Percentiles rank a stretch among this genome's conserved stretches.
Conservation (phyloP, 306 rosid species). For the Albizia julibrissin region DNA sequence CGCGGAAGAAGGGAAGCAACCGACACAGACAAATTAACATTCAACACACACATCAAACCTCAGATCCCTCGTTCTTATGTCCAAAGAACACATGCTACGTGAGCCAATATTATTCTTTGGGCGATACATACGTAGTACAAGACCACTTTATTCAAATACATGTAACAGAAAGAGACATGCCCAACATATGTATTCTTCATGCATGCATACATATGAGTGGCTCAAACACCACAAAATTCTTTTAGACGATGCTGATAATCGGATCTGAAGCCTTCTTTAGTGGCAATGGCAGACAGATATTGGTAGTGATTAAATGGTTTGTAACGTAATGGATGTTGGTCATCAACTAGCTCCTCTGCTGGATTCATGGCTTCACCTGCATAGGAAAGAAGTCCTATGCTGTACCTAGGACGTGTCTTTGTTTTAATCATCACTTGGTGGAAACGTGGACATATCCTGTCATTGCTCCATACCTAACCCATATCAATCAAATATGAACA, state of each 20-base stretch:
- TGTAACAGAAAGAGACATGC: not conserved
- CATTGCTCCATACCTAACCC: constrained; percentile 33
- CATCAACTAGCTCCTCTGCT: constrained; percentile 30
- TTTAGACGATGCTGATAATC: not conserved
- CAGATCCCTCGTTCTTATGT: not conserved
- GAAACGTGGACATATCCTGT: constrained; percentile 23
- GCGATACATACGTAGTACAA: not conserved
- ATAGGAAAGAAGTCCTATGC: constrained; percentile 28
- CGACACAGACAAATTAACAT: not conserved
- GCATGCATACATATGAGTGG: not conserved
- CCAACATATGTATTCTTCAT: not conserved
- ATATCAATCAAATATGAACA: not conserved
- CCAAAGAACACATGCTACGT: not conserved
- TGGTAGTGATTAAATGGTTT: constrained; percentile 23
- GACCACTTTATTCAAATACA: not conserved
- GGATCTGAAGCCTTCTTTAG: not conserved
- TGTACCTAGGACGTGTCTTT: constrained; percentile 16
- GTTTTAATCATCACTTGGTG: constrained; percentile 27
- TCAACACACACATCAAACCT: not conserved
- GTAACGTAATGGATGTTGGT: constrained; percentile 13
- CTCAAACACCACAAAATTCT: constrained; percentile 29
- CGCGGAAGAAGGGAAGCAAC: not conserved
- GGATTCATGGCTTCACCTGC: not conserved
- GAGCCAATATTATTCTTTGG: not conserved
- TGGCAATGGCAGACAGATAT: not conserved